Evolutionary conservation across 805 yeast species (phyloP), one percentile per base, ranked within the genome.

Genomic region (Nakazawaea ernobii): DNA sequence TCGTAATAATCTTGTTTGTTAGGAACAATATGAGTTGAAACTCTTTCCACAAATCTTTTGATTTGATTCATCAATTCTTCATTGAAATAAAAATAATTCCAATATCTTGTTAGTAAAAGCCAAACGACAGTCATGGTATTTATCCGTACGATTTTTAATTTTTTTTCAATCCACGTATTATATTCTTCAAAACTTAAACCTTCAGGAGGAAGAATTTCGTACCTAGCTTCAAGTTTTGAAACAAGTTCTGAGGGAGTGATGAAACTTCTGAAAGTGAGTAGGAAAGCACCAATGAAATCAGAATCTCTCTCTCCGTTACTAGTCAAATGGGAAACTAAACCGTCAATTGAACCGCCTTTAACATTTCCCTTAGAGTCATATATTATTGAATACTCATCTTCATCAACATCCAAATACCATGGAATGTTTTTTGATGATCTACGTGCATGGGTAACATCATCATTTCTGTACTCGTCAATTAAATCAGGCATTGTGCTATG

Each of bases 151-250:
- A 87, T 88, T 49, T 69, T 71, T 50, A 83, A 79, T 57, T 87
- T 87, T 58, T 76, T 77, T 37, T 80, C 79, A 8, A 81, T 71
- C 97, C 97, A 89, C 8, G 73, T 65, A 39, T 80, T 78, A 61
- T 86, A 87, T 57, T 88, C 95, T 52, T 85, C 95, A 58, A 80
- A 86, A 50, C 86, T 79, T 50, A 92, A 66, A 0, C 95, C 96
- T 57, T 87, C 96, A 0, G 97, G 97, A 20, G 96, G 94, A 52
- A 78, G 79, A 13, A 79, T 65, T 47, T 81, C 74, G 63, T 82
- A 92, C 47, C 95, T 70, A 35, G 75, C 74, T 30, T 86, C 75
- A 55, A 88, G 65, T 38, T 77, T 60, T 36, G 73, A 72, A 38
- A 86, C 67, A 33, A 91, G 68, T 45, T 82, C 85, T 8, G 74